Percentiles rank a stretch among this genome's conserved stretches.
Conservation (phyloP, 2,329 filamentous ascomycete genomes). For the Rhynchosporium secalis region DNA sequence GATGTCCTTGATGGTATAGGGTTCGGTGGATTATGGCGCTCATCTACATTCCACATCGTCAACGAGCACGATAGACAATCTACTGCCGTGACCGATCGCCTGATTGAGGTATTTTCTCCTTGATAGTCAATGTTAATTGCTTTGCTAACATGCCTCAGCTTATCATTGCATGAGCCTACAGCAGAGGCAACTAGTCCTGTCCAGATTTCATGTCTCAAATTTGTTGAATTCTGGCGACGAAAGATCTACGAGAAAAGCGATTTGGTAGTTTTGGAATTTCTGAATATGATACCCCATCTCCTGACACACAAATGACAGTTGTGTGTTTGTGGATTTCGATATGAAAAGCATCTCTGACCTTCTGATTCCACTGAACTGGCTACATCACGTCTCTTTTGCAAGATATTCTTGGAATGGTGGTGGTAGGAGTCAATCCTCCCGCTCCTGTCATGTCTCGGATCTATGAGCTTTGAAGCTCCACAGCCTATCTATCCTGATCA, state of each 20-base stretch:
- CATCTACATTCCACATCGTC: conserved; percentile 37
- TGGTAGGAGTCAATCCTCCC: not conserved
- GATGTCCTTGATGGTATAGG: conserved; percentile 60
- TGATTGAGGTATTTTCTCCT: conserved; percentile 26
- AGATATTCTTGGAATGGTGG: too few relatives aligned
- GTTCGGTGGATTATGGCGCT: conserved; percentile 62
- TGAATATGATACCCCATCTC: conserved; percentile 28
- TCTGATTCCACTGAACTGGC: not conserved
- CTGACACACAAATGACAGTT: not conserved
- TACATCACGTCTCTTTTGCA: not conserved
- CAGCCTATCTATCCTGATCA: not conserved
- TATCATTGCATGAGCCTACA: conserved; percentile 26
- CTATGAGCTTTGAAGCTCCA: not conserved
- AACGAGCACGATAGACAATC: conserved; percentile 39
- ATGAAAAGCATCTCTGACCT: not conserved
- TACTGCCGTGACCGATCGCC: conserved; percentile 30
- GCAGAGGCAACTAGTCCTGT: not conserved
- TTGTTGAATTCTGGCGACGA: conserved; percentile 19
- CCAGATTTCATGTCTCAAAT: not conserved
- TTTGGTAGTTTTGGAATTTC: conserved; percentile 10
- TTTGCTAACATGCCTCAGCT: conserved; percentile 22
- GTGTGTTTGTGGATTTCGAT: not conserved
- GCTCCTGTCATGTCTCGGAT: not conserved
- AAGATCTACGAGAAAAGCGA: conserved; percentile 24
- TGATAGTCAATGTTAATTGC: not conserved